These are phyloP conservation scores for Nevesoporus exiguus DNA, from an alignment of 768 basidiomycete species.

Conservation along the genomic window DNA sequence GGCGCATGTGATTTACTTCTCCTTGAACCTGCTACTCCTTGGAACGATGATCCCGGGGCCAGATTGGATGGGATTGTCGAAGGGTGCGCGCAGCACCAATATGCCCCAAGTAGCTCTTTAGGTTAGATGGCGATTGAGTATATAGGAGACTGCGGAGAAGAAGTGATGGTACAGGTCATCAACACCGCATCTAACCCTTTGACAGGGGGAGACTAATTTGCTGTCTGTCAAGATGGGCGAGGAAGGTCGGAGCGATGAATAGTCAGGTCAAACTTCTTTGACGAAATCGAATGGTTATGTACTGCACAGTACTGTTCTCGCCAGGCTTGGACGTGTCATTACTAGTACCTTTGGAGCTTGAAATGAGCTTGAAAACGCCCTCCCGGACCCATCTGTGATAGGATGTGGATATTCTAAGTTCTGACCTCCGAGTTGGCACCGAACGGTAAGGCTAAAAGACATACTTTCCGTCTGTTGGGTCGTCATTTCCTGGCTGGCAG, in stretches of 20 bases:
- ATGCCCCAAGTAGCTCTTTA: slow-evolving; percentile 62
- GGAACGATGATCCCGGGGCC: slow-evolving; percentile 81
- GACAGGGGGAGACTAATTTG: slow-evolving; percentile 66
- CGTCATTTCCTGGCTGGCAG: slow-evolving; percentile 74
- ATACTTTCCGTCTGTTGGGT: slow-evolving; percentile 57
- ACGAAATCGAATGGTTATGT: slow-evolving; percentile 76
- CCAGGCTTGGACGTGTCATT: slow-evolving; percentile 20
- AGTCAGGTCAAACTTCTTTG: slow-evolving; percentile 44
- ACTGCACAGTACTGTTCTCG: slow-evolving; percentile 60
- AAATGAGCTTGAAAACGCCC: slow-evolving; percentile 81
- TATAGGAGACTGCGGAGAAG: slow-evolving; percentile 54
- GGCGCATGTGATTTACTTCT: slow-evolving; percentile 56
- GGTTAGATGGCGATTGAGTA: slow-evolving; percentile 44
- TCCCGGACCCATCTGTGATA: slow-evolving; percentile 69
- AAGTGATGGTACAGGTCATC: slow-evolving; percentile 75
- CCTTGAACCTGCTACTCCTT: slow-evolving; percentile 35
- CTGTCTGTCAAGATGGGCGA: slow-evolving; percentile 46
- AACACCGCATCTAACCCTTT: slow-evolving; percentile 65
- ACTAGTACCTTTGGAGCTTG: slow-evolving; percentile 64
- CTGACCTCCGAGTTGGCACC: too few species aligned
- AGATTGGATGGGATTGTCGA: slow-evolving; percentile 82
- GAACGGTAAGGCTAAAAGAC: slow-evolving; percentile 3
- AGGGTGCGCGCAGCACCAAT: slow-evolving; percentile 69
- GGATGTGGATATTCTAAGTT: background rate
- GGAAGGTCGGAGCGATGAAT: background rate